Evolutionary conservation across 768 basidiomycete genomes (phyloP).

Genomic region (Auricularia sp.): DNA sequence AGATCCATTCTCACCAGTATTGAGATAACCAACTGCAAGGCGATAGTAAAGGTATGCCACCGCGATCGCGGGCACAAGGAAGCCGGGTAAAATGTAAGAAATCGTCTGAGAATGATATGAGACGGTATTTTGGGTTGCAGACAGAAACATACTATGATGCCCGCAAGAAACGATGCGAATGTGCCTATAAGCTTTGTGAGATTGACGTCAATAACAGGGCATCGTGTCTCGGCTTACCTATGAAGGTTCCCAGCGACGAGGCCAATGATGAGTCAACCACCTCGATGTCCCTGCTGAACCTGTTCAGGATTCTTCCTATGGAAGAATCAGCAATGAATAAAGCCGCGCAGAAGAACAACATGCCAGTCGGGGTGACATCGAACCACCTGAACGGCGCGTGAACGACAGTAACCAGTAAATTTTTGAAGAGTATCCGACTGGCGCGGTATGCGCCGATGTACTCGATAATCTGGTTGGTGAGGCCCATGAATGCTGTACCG

Average conservation of each 20-base stretch:
- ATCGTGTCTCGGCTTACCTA: constrained; percentile 16
- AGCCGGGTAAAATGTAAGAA: constrained; percentile 7
- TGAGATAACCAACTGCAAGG: constrained; percentile 5
- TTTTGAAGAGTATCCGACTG: constrained; percentile 29
- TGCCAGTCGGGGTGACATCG: neutral
- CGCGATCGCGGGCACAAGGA: constrained; percentile 7
- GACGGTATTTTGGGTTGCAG: no score
- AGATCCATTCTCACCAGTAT: no score
- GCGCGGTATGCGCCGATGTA: constrained; percentile 43
- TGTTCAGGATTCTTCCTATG: constrained; percentile 15
- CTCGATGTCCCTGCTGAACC: constrained; percentile 23
- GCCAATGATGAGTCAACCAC: constrained; percentile 11
- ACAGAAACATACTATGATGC: constrained; percentile 1
- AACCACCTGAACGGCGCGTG: constrained; percentile 61
- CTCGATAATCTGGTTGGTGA: constrained; percentile 14
- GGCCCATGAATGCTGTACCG: constrained; percentile 11
- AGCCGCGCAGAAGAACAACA: no score
- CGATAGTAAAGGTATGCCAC: constrained; percentile 6
- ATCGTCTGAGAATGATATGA: neutral
- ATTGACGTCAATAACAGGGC: no score
- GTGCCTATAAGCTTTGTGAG: constrained; percentile 6
- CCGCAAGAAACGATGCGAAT: constrained; percentile 8
- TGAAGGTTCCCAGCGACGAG: constrained; percentile 43
- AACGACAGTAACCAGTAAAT: constrained; percentile 59
- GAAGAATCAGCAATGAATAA: no score